A percentile compares a stretch with the other conserved stretches of the same genome.
phyloP scores from a whole-genome alignment of 208 protist species.

The Crithidia fasciculata region DNA sequence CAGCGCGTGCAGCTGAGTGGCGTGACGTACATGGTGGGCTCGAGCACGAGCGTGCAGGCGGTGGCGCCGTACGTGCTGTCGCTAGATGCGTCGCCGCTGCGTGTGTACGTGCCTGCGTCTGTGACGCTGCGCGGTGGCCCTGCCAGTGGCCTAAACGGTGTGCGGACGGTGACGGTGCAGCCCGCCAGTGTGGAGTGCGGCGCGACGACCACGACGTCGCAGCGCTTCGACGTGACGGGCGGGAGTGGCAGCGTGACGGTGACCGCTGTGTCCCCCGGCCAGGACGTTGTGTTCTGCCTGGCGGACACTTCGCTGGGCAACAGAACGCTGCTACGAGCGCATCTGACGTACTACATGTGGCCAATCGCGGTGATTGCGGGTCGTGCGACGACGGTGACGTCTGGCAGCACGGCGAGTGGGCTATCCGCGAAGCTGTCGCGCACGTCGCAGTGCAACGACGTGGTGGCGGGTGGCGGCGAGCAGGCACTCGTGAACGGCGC shows the following conservation, averaged over 20 bases:
- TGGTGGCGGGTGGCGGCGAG: slow-evolving; percentile 33
- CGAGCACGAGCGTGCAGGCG: slow-evolving; percentile 43
- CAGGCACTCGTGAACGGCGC: slow-evolving; percentile 23
- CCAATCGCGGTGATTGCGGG: slow-evolving; percentile 54
- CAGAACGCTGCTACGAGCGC: slow-evolving; percentile 17
- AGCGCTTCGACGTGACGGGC: slow-evolving; percentile 31
- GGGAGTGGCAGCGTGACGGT: slow-evolving; percentile 27
- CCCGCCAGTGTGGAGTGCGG: slow-evolving; percentile 27
- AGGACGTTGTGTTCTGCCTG: slow-evolving; percentile 40
- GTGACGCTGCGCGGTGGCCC: slow-evolving; percentile 43
- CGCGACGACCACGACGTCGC: slow-evolving; percentile 23
- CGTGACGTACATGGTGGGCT: slow-evolving; percentile 21
- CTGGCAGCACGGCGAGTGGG: slow-evolving; percentile 29
- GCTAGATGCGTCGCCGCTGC: slow-evolving; percentile 25
- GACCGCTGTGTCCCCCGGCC: slow-evolving; percentile 16
- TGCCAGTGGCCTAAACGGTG: not conserved
- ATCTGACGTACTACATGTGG: slow-evolving; percentile 60
- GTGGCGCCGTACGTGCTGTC: slow-evolving; percentile 38
- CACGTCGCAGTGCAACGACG: slow-evolving; percentile 36
- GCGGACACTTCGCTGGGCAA: no score
- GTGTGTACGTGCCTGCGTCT: slow-evolving; percentile 40
- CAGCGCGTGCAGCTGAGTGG: slow-evolving; percentile 31
- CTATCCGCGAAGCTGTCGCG: slow-evolving; percentile 42
- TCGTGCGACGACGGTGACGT: slow-evolving; percentile 38
- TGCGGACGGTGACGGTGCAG: slow-evolving; percentile 19